Evolutionary conservation across 306 rosid species (phyloP).

Genomic region (Rosa chinensis): DNA sequence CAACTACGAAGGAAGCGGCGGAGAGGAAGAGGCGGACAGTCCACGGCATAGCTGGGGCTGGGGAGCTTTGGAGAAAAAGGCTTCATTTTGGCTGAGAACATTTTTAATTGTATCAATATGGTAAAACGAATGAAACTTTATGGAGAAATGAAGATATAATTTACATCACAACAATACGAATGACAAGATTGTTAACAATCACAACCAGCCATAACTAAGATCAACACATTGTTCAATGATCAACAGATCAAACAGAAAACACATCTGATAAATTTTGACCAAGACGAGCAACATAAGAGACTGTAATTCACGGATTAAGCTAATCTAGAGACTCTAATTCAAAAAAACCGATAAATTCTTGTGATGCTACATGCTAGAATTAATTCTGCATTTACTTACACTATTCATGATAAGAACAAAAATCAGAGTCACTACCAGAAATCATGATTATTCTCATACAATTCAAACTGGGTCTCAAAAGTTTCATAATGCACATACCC

Average conservation of each 20-base stretch:
- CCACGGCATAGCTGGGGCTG: too few species aligned
- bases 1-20: too few species aligned
- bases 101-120: not conserved
- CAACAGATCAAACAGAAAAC: not conserved
- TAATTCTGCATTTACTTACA: not conserved
- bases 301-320: not conserved
- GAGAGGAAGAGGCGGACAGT: too few species aligned
- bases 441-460: not conserved
- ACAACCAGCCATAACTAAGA: not conserved
- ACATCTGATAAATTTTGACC: not conserved
- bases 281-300: not conserved
- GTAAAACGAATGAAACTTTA: not conserved
- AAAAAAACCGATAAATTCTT: not conserved
- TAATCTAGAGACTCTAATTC: not conserved
- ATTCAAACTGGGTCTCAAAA: not conserved
- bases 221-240: not conserved
- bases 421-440: not conserved
- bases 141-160: not conserved
- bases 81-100: not conserved
- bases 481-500: not conserved
- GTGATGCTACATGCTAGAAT: not conserved
- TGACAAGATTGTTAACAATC: not conserved
- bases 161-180: not conserved
- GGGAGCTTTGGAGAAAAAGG: not conserved
- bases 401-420: conserved; percentile 15